Evolutionary conservation across 129 eudicot species (phyloP).

Genomic region (Calendula officinalis): DNA sequence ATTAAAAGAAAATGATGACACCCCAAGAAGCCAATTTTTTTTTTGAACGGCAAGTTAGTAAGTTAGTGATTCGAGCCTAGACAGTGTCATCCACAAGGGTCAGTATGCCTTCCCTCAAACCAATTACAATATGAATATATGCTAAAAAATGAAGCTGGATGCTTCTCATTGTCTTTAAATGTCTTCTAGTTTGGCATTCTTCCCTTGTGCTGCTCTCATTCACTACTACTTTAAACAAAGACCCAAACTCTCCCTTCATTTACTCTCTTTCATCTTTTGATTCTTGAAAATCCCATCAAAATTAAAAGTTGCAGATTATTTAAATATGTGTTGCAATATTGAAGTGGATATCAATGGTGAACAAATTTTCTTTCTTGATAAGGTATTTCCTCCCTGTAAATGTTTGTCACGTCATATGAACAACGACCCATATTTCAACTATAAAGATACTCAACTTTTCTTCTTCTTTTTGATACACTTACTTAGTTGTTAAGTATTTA

Average conservation of each 20-base stretch:
- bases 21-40: too few species aligned
- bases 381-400: slow-evolving; percentile 36
- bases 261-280: not conserved
- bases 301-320: slow-evolving; percentile 6
- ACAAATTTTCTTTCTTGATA: slow-evolving; percentile 44
- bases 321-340: slow-evolving; percentile 39
- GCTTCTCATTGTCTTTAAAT: slow-evolving; percentile 31
- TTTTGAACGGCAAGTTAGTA: too few species aligned
- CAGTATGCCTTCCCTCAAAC: too few species aligned
- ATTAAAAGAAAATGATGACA: too few species aligned
- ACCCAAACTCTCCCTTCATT: slow-evolving; percentile 8
- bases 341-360: slow-evolving; percentile 69
- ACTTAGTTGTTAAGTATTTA: too few species aligned
- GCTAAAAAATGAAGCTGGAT: slow-evolving; percentile 30
- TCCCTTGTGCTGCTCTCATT: slow-evolving; percentile 37
- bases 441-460: too few species aligned
- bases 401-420: not conserved
- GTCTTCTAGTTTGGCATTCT: slow-evolving; percentile 25
- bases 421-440: not conserved
- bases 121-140: too few species aligned
- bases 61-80: too few species aligned
- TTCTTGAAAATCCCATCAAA: slow-evolving; percentile 19
- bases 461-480: too few species aligned
- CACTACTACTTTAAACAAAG: slow-evolving; percentile 13
- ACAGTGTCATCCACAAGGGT: too few species aligned